These are phyloP conservation scores for Polyporus arcularius DNA, from an alignment of 768 basidiomycete genomes.

Conservation along the genomic window DNA sequence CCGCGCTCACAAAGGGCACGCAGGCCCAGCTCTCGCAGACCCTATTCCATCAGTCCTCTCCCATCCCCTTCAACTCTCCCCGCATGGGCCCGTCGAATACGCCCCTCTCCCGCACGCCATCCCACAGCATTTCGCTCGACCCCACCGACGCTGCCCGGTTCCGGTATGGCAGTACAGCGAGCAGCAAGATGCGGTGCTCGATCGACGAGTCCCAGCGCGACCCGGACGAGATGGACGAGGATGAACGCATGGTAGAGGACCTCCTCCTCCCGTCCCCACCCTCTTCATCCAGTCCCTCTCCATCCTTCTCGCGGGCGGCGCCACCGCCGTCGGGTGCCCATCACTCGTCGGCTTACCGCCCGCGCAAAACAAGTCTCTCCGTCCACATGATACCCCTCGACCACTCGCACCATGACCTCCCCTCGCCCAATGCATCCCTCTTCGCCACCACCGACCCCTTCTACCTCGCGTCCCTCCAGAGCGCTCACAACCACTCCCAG, in stretches of 20 bases:
- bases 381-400: slow-evolving; percentile 18
- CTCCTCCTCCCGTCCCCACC: slow-evolving; percentile 39
- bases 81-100: slow-evolving; percentile 28
- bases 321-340: slow-evolving; percentile 12
- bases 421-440: slow-evolving; percentile 32
- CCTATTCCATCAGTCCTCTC: slow-evolving; percentile 36
- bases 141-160: slow-evolving; percentile 21
- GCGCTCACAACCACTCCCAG: slow-evolving; percentile 29
- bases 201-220: slow-evolving; percentile 32
- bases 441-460: slow-evolving; percentile 54
- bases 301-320: slow-evolving; percentile 20
- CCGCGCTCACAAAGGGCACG: neutral
- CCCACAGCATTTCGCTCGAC: slow-evolving; percentile 27
- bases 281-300: slow-evolving; percentile 10
- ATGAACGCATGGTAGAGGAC: slow-evolving; percentile 48
- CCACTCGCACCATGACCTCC: slow-evolving; percentile 25
- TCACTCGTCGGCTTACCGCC: slow-evolving; percentile 15
- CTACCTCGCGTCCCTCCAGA: slow-evolving; percentile 45
- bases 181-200: slow-evolving; percentile 22
- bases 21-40: slow-evolving; percentile 51
- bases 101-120: slow-evolving; percentile 29
- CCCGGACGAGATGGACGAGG: slow-evolving; percentile 45
- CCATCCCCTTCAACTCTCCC: slow-evolving; percentile 21
- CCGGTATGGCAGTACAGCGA: slow-evolving; percentile 2
- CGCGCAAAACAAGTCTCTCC: slow-evolving; percentile 19